phyloP scores from a whole-genome alignment of 768 basidiomycete genomes.

The Podaxis pistillaris region DNA sequence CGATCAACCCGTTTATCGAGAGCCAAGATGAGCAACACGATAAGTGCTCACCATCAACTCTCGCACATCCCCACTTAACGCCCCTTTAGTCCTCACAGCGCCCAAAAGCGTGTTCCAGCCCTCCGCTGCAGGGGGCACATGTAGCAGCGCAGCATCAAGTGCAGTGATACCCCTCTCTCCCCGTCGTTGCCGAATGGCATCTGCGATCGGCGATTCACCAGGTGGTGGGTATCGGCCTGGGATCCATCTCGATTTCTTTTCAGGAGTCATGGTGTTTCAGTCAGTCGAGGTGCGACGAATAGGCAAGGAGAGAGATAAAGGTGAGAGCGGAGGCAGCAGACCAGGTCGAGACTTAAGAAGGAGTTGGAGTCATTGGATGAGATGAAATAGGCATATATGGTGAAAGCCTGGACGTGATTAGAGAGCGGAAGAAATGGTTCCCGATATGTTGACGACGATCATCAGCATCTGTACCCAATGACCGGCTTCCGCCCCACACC shows the following conservation, averaged over 20 bases:
- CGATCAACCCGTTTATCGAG: not conserved
- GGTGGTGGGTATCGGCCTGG: constrained; percentile 43
- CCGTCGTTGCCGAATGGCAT: constrained; percentile 47
- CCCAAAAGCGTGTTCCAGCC: constrained; percentile 52
- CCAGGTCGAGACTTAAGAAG: not conserved
- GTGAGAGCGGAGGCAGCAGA: not conserved
- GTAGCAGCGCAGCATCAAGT: constrained; percentile 48
- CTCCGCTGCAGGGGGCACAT: constrained; percentile 45
- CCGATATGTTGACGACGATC: not conserved
- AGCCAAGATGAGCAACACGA: not conserved
- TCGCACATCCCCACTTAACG: constrained; percentile 44
- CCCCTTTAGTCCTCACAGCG: constrained; percentile 46
- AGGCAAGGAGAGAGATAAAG: not conserved
- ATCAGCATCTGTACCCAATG: not conserved
- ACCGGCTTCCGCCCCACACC: not conserved
- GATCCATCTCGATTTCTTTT: constrained; percentile 36
- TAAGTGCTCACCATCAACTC: constrained; percentile 44
- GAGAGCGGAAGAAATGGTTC: not conserved
- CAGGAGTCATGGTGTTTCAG: not conserved
- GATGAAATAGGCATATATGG: constrained; percentile 3
- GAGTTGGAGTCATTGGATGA: not conserved
- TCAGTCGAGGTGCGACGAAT: not conserved
- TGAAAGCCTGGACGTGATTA: not conserved
- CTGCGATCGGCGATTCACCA: constrained; percentile 42
- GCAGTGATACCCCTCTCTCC: constrained; percentile 48